phyloP scores from a whole-genome alignment of 768 basidiomycete genomes.

The Tricholoma saponaceum region DNA sequence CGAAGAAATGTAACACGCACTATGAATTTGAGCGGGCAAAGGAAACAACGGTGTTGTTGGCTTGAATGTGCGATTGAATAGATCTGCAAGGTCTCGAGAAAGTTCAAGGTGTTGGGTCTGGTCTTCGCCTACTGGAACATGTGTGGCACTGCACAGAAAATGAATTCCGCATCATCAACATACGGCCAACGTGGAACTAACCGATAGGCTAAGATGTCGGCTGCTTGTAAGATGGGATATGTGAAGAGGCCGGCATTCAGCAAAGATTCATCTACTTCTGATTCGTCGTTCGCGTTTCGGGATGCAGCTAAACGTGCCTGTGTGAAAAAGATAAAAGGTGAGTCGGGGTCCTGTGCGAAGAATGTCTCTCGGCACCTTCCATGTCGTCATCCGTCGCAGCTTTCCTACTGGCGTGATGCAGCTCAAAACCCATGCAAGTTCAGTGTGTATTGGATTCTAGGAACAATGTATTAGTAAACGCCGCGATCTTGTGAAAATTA shows the following conservation, averaged over 20 bases:
- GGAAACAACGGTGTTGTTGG: slow-evolving; percentile 55
- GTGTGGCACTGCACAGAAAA: slow-evolving; percentile 59
- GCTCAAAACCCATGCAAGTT: slow-evolving; percentile 86
- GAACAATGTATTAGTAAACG: not conserved
- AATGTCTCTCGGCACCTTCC: slow-evolving; percentile 63
- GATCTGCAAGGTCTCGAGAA: slow-evolving; percentile 74
- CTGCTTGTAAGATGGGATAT: slow-evolving; percentile 91
- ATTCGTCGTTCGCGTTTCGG: slow-evolving; percentile 69
- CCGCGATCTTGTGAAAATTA: not conserved
- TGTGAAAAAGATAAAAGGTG: slow-evolving; percentile 1
- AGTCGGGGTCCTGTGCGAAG: not conserved
- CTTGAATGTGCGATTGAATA: slow-evolving; percentile 72
- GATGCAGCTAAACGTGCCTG: slow-evolving; percentile 75
- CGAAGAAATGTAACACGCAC: slow-evolving; percentile 39
- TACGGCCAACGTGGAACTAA: slow-evolving; percentile 24
- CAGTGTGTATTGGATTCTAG: slow-evolving; percentile 80
- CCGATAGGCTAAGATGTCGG: slow-evolving; percentile 88
- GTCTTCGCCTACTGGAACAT: slow-evolving; percentile 96
- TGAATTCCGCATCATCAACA: not conserved
- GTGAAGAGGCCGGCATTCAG: slow-evolving; percentile 86
- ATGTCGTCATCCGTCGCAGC: slow-evolving; percentile 89
- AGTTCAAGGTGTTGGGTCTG: slow-evolving; percentile 94
- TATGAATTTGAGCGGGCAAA: slow-evolving; percentile 65
- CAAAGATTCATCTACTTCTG: slow-evolving; percentile 76
- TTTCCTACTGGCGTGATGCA: slow-evolving; percentile 83